Evolutionary conservation across 2,329 filamentous ascomycete species (phyloP), one percentile per base, ranked within the genome.

Genomic region (Diaporthe citriasiana): DNA sequence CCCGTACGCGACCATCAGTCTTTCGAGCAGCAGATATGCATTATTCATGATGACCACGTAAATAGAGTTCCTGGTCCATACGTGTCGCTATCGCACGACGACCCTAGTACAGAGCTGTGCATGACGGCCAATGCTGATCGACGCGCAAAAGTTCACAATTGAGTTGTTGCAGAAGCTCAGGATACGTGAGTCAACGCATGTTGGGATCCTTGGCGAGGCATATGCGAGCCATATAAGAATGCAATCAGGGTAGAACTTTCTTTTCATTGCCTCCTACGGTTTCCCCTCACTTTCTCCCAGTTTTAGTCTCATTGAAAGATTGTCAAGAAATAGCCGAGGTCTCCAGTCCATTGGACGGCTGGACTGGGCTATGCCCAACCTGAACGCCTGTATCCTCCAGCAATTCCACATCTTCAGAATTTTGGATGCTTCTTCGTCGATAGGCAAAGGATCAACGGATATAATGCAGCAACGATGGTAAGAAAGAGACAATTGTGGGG

Each of bases 381-480:
- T 25, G 9, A 63, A 71, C 70, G 70, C 70, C 70, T 71, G 70
- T 71, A 63, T 71, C 40, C 45, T 51, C 8, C 38, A 50, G 45
- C 56, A 63, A 33, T 25, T 15, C 69, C 69, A 59, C 19, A 51
- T 19, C 59, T 57, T 47, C 27, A 40, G 55, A 33, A 15, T 71
- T 71, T 63, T 63, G 25, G 6, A 71, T 55, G 70, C 35, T 30
- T 40, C 1, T 25, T 25, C 56, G 33, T 45, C 56, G 17, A 35
- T 5, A 63, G 22, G n/a, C 5, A 33, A 71, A 19, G 50, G 47
- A 27, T 33, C 56, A 33, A 51, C 25, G 70, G 70, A 59, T 71
- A 55, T 63, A 35, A 71, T 71, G 59, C 70, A 71, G 19, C 56
- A 71, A 42, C 70, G 70, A 71, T 71, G 45, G 70, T 53, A 55